Percentiles rank a stretch among this genome's conserved stretches.
These are phyloP conservation scores for Penicillium soppii DNA, from an alignment of 495 filamentous ascomycete genomes.

Conservation along the genomic window DNA sequence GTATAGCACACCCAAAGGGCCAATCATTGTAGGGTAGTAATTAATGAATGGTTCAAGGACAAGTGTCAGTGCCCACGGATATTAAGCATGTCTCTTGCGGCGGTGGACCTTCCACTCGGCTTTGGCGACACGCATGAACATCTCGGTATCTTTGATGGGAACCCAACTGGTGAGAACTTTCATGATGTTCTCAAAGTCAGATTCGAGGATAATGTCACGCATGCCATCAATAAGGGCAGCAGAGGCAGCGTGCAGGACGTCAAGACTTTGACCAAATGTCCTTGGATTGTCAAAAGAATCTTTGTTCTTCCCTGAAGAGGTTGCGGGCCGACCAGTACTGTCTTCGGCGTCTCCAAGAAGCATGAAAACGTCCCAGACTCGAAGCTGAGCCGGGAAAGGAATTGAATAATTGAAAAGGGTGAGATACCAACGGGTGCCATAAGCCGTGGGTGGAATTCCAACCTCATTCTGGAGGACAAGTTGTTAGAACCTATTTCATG, in stretches of 20 bases:
- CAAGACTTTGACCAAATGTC: conserved; percentile 67
- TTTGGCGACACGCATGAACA: conserved; percentile 91
- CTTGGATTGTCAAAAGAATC: conserved; percentile 15
- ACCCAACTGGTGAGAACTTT: conserved; percentile 96
- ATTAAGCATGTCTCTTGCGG: conserved; percentile 40
- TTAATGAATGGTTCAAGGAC: background rate
- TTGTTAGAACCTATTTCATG: conserved; percentile 9
- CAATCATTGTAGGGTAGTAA: conserved; percentile 6
- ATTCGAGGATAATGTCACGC: conserved; percentile 85
- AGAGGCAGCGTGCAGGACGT: conserved; percentile 86
- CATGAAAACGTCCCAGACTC: conserved; percentile 99
- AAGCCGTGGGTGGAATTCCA: conserved; percentile 81
- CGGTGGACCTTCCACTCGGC: conserved; percentile 82
- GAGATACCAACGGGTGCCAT: conserved; percentile 95
- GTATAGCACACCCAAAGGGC: conserved; percentile 22
- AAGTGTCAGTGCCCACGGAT: background rate
- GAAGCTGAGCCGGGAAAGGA: conserved; percentile 93
- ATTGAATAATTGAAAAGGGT: conserved; percentile 98
- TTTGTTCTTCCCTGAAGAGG: conserved; percentile 44
- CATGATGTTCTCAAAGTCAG: conserved; percentile 97
- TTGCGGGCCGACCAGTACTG: conserved; percentile 9
- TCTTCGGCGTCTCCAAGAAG: conserved; percentile 75
- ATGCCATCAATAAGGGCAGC: conserved; percentile 92
- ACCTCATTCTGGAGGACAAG: conserved; percentile 61
- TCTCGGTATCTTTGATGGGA: conserved; percentile 90